phyloP scores from a whole-genome alignment of 257 asterid species.

The Fraxinus anomala region DNA sequence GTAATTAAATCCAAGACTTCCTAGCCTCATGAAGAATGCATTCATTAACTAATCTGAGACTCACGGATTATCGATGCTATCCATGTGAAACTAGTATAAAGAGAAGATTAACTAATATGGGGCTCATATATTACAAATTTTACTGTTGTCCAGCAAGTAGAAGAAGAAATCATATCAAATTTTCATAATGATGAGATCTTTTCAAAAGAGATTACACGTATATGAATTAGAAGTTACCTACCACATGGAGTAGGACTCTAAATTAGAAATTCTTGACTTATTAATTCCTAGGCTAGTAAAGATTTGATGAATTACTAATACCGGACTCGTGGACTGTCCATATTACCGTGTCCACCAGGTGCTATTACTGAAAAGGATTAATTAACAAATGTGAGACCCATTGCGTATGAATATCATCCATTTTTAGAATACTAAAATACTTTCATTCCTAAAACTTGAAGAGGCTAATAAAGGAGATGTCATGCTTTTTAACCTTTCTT shows the following conservation, averaged over 20 bases:
- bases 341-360: background rate
- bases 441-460: background rate
- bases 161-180: background rate
- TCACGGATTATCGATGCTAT: background rate
- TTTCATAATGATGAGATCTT: background rate
- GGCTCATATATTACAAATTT: background rate
- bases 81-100: background rate
- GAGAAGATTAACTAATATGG: background rate
- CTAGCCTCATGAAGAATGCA: background rate
- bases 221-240: background rate
- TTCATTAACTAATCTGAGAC: background rate
- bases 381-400: no score
- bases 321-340: background rate
- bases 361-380: background rate
- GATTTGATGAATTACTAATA: background rate
- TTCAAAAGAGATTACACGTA: background rate
- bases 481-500: background rate
- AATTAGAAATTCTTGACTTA: background rate
- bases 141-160: background rate
- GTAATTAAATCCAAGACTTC: background rate
- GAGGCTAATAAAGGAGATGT: background rate
- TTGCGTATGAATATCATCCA: no score
- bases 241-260: background rate
- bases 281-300: background rate
- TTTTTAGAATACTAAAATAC: no score